Conservation (phyloP, 2,329 filamentous ascomycete genomes). For the Pochonia chlamydosporia region DNA sequence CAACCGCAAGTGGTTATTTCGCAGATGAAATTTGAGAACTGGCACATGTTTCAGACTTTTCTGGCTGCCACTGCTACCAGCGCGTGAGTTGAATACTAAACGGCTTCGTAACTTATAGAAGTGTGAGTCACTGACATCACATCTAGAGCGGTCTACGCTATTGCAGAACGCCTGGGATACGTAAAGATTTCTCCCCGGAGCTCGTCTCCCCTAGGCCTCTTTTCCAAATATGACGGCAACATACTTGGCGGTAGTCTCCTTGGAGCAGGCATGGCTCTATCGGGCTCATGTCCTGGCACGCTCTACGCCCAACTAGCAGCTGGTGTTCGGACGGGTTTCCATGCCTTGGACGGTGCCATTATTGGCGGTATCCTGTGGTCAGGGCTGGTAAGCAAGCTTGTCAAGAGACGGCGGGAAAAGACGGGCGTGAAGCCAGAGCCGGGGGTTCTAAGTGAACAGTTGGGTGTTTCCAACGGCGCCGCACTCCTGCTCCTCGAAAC, state of each 20-base stretch:
- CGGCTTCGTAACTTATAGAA: no score
- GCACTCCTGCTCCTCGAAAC: constrained; percentile 38
- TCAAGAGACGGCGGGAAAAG: constrained; percentile 22
- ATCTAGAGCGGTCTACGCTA: constrained; percentile 41
- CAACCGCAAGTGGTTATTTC: constrained; percentile 52
- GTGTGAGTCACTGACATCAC: no score
- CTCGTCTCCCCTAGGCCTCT: constrained; percentile 46
- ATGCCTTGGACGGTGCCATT: constrained; percentile 47
- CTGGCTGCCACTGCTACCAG: constrained; percentile 56
- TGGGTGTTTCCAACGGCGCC: constrained; percentile 32
- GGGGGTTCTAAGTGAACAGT: constrained; percentile 30
- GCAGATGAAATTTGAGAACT: constrained; percentile 56
- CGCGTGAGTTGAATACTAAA: constrained; percentile 45
- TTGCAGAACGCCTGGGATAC: constrained; percentile 37
- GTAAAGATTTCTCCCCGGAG: constrained; percentile 40
- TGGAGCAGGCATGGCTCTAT: constrained; percentile 60
- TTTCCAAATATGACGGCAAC: constrained; percentile 56
- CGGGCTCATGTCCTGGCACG: constrained; percentile 61
- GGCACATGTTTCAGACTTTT: constrained; percentile 62
- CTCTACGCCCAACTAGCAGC: constrained; percentile 55
- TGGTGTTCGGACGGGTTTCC: constrained; percentile 44
- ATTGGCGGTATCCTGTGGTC: constrained; percentile 50
- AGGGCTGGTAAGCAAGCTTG: constrained; percentile 31
- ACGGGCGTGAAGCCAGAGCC: constrained; percentile 19
- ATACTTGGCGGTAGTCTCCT: constrained; percentile 56